Evolutionary conservation across 495 filamentous ascomycete genomes (phyloP), one percentile per base, ranked within the genome.

Genomic region (Penicillium herquei): DNA sequence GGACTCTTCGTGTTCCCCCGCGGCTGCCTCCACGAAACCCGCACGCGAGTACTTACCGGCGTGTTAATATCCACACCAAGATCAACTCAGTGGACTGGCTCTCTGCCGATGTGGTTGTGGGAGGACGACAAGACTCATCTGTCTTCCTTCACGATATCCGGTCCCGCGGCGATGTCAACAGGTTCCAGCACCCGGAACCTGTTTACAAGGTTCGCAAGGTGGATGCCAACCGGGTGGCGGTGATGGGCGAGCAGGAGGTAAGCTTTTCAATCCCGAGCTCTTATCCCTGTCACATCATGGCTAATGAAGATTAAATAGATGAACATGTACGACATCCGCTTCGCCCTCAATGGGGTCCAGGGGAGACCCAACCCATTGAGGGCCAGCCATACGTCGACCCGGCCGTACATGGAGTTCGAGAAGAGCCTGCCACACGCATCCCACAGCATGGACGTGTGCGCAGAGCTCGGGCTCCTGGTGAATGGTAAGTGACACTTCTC

Each of bases 291-390:
- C 34, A 2, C 2, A 13, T 21, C 12, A 12, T 49, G 7, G 3
- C 46, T 35, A 6, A 26, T 1, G 1, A 2, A 39, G 1, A 18
- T 34, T 37, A 34, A 14, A 33, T 13, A 52, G 75, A 62, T 77
- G n/a, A 59, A 71, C 61, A 76, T 77, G 68, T 77, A 76, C 53
- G 75, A 78, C 49, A 60, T 78, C n/a, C 74, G 75, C 18, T 77
- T 64, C 51, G 62, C 70, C 0, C 55, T 65, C 10, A 68, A 70
- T 35, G 65, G 64, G 37, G 41, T 67, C 9, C 69, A 73, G 39
- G 58, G 48, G 12, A 66, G 64, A 32, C 67, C 67, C 11, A 64
- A 67, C n/a, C 67, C 13, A 63, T 62, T 17, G 21, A 26, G 2
- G 21, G 21, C 56, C 49, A 17, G 49, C 56, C 64, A 71, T 32